A percentile compares a stretch with the other conserved stretches of the same genome.
Conservation (phyloP, 139 green algal genomes). For the Chlamydomonas incerta region DNA sequence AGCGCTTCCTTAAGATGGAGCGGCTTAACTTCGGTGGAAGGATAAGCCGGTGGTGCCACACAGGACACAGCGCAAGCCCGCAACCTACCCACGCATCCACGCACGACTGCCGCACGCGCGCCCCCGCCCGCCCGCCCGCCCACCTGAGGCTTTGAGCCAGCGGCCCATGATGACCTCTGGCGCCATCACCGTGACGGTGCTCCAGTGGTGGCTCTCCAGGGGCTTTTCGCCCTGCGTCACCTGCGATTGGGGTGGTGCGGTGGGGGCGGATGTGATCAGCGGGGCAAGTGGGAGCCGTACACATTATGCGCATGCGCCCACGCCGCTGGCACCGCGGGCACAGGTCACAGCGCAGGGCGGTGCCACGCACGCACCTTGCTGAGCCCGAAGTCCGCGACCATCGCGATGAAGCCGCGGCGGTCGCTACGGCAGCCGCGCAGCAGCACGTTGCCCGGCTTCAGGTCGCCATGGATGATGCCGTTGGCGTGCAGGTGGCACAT, state of each 20-base stretch:
- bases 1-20: no score
- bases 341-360: no score
- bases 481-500: conserved; percentile 43
- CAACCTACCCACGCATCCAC: no score
- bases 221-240: conserved; percentile 8
- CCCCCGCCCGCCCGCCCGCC: no score
- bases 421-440: conserved; percentile 28
- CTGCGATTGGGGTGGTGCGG: neutral
- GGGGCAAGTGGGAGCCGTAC: neutral
- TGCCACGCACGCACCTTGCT: conserved; percentile 23
- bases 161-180: conserved; percentile 26
- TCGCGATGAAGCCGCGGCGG: conserved; percentile 24
- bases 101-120: no score
- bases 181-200: conserved; percentile 25
- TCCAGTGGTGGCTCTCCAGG: conserved; percentile 11
- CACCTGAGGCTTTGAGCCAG: conserved; percentile 21
- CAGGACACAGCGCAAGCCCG: neutral
- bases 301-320: neutral
- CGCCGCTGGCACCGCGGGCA: no score
- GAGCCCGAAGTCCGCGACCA: conserved; percentile 35
- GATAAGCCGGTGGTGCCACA: no score
- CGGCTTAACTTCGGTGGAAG: no score
- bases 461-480: conserved; percentile 40
- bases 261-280: neutral
- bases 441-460: conserved; percentile 44